Base-by-base conservation (phyloP, 768 basidiomycete genomes). In the Glaciozyma martinii region DNA sequence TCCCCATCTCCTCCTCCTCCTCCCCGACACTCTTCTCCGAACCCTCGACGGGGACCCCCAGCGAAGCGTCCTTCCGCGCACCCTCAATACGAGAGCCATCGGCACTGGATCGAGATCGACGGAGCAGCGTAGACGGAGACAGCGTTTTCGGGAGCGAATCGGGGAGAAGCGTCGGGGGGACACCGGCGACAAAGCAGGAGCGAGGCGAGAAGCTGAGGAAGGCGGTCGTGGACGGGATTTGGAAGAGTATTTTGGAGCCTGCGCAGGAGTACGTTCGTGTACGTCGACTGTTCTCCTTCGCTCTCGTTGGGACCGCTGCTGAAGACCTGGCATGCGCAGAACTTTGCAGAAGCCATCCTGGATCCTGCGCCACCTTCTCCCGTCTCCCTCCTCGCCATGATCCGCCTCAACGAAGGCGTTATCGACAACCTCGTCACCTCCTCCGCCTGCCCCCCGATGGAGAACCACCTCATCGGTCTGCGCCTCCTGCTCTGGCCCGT, bases 241-340 rank as follows among this genome's bases (percentile, higher is more conserved):
- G 93, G 92, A 94, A 91, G 76, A 87, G 89, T 73, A 83, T 95
- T 47, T 84, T 95, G 77, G 93, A 94, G 68, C 90, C 95, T 1
- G 87, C 88, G 7, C 77, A 94, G 64, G 87, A 89, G 61, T 95
- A 94, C 74, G 84, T 83, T 68, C 84, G 37, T 10, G 69, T 70
- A 25, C 25, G 65, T 64, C 46, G 33, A 12, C 37, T 40, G n/a
- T 40, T 33, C 6, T 57, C 37, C 12, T 25, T 33, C 19, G 27
- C 6, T 25, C 25, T 10, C 10, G 49, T 9, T 7, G 1, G 2
- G 49, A 2, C 5, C 50, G 58, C 49, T 16, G 53, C 29, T 32
- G 29, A 33, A 7, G 27, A 3, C n/a, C 46, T 16, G 21, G 9
- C 60, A 42, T 50, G 32, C 15, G 19, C 70, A 92, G 86, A 81